A percentile compares a stretch with the other conserved stretches of the same genome.
These are phyloP conservation scores for Simmondsia chinensis DNA, from an alignment of 148 eudicot genomes.

Conservation along the genomic window DNA sequence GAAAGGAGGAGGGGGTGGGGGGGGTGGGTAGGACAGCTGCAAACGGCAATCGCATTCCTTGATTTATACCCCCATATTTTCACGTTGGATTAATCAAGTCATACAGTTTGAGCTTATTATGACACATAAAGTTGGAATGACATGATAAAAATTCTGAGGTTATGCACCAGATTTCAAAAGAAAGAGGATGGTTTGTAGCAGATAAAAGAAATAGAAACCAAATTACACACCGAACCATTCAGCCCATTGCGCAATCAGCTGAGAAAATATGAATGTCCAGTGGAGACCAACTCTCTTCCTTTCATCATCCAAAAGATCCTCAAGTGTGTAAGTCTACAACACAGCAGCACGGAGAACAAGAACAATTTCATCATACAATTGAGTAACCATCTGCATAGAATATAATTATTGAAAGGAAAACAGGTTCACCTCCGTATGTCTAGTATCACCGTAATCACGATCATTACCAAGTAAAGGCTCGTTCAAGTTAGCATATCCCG, in stretches of 20 bases:
- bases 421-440: constrained; percentile 29
- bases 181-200: not conserved
- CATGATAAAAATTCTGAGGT: not conserved
- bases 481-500: constrained; percentile 37
- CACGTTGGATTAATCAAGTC: no score
- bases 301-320: constrained; percentile 63
- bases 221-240: constrained; percentile 78
- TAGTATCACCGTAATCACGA: constrained; percentile 23
- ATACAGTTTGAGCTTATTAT: no score
- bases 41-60: no score
- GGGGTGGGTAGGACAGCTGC: no score
- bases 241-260: constrained; percentile 87
- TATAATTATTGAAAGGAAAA: not conserved
- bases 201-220: not conserved
- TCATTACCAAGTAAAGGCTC: constrained; percentile 75
- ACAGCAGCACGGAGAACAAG: constrained; percentile 8
- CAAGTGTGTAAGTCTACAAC: constrained; percentile 35
- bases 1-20: no score
- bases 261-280: constrained; percentile 81
- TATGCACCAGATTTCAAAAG: not conserved
- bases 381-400: not conserved
- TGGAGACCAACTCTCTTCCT: constrained; percentile 55
- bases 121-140: no score
- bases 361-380: constrained; percentile 8
- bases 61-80: no score